phyloP scores from a whole-genome alignment of 2,329 filamentous ascomycete genomes.

The Alternaria tenuissima region DNA sequence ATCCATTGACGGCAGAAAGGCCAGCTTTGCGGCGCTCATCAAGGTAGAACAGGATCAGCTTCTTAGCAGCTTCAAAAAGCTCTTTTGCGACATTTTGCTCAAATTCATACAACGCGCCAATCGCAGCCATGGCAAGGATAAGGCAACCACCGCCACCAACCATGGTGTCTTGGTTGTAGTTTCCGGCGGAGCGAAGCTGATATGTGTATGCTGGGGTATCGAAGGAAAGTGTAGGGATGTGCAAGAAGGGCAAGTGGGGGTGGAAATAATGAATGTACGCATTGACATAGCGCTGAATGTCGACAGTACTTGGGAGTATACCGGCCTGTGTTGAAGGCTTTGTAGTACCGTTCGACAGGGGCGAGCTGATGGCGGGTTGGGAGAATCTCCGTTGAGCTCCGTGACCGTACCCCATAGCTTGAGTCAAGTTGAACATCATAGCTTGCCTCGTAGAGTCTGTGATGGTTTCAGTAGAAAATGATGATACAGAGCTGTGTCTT shows the following conservation, averaged over 20 bases:
- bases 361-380: conserved; percentile 64
- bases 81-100: conserved; percentile 82
- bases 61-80: conserved; percentile 91
- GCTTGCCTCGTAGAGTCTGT: conserved; percentile 72
- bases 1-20: conserved; percentile 68
- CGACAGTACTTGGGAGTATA: conserved; percentile 78
- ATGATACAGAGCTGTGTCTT: conserved; percentile 66
- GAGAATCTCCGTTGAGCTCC: conserved; percentile 64
- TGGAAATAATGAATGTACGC: conserved; percentile 94
- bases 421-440: conserved; percentile 67
- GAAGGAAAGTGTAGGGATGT: conserved; percentile 90
- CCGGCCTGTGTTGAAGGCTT: conserved; percentile 57
- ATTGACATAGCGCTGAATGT: conserved; percentile 88
- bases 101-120: conserved; percentile 85
- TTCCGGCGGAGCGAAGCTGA: conserved; percentile 65
- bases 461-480: conserved; percentile 70
- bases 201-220: conserved; percentile 75
- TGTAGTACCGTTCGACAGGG: conserved; percentile 51
- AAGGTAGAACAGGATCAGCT: conserved; percentile 91
- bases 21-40: conserved; percentile 90
- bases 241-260: conserved; percentile 92
- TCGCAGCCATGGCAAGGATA: conserved; percentile 86
- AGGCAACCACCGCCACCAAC: conserved; percentile 85
- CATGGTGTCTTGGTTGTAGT: conserved; percentile 62
- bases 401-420: conserved; percentile 63